Percentiles rank a stretch among this genome's conserved stretches.
Evolutionary conservation across 2,329 filamentous ascomycete species (phyloP).

Genomic region (Colletotrichum destructivum): DNA sequence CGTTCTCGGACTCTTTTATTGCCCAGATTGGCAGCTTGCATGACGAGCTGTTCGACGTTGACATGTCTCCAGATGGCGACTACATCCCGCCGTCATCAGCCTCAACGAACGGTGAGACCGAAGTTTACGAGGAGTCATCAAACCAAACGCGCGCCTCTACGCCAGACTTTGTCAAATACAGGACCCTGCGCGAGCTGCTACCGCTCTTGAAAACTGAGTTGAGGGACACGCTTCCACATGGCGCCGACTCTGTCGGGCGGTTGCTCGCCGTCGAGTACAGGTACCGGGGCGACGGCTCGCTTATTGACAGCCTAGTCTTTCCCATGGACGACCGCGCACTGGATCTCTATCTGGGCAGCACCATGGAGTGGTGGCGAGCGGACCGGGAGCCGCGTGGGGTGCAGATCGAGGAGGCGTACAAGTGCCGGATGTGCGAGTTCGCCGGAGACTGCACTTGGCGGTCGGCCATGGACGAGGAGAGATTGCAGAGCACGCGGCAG

Average conservation of each 20-base stretch:
- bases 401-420: slow-evolving; percentile 86
- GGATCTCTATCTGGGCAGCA: slow-evolving; percentile 75
- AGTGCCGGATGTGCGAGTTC: slow-evolving; percentile 90
- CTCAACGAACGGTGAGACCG: slow-evolving; percentile 48
- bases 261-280: slow-evolving; percentile 70
- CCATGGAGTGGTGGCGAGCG: slow-evolving; percentile 92
- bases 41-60: slow-evolving; percentile 73
- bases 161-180: slow-evolving; percentile 62
- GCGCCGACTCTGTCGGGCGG: slow-evolving; percentile 62
- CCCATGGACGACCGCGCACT: slow-evolving; percentile 76
- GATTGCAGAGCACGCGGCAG: slow-evolving; percentile 38
- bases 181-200: slow-evolving; percentile 63
- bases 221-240: slow-evolving; percentile 66
- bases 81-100: slow-evolving; percentile 41
- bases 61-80: neutral
- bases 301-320: slow-evolving; percentile 72
- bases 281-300: slow-evolving; percentile 65
- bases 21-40: slow-evolving; percentile 80
- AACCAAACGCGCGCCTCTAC: slow-evolving; percentile 9
- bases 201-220: slow-evolving; percentile 64
- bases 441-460: slow-evolving; percentile 85
- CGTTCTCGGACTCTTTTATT: slow-evolving; percentile 86
- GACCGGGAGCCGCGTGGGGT: slow-evolving; percentile 81
- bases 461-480: slow-evolving; percentile 75
- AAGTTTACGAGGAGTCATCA: slow-evolving; percentile 17